Percentiles rank a stretch among this genome's conserved stretches.
phyloP scores from a whole-genome alignment of 768 basidiomycete species.

The Termitomyces sp. region DNA sequence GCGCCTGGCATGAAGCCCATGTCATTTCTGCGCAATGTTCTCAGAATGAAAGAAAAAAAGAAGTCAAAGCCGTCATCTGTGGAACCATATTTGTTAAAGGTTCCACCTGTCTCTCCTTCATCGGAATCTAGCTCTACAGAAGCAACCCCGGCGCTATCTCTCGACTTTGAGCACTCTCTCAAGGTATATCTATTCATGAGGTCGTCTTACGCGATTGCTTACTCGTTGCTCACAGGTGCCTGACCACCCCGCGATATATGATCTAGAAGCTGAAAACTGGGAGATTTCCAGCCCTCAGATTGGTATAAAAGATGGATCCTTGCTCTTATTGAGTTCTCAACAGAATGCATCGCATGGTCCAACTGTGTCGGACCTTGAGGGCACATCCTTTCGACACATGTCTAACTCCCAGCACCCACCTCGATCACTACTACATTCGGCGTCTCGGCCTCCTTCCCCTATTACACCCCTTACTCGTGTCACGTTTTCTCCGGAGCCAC shows the following conservation, averaged over 20 bases:
- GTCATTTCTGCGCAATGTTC: slow-evolving; percentile 36
- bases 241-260: background rate
- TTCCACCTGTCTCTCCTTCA: slow-evolving; percentile 4
- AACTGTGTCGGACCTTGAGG: slow-evolving; percentile 14
- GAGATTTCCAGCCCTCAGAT: background rate
- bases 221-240: background rate
- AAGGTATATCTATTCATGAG: background rate
- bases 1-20: slow-evolving; percentile 33
- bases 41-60: slow-evolving; percentile 35
- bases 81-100: slow-evolving; percentile 3
- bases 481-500: slow-evolving; percentile 17
- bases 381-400: background rate
- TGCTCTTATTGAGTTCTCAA: slow-evolving; percentile 12
- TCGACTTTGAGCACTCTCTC: slow-evolving; percentile 3
- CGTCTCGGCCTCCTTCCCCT: slow-evolving; percentile 9
- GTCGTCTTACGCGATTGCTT: background rate
- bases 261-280: background rate
- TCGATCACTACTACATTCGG: slow-evolving; percentile 27
- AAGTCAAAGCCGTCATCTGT: slow-evolving; percentile 15
- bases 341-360: slow-evolving; percentile 22
- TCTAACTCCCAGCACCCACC: slow-evolving; percentile 24
- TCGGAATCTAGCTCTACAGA: slow-evolving; percentile 2
- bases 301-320: slow-evolving; percentile 10
- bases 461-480: slow-evolving; percentile 19
- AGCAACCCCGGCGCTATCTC: slow-evolving; percentile 2